Evolutionary conservation across 2,329 filamentous ascomycete species (phyloP).

Genomic region (Hymenoscyphus scutula): DNA sequence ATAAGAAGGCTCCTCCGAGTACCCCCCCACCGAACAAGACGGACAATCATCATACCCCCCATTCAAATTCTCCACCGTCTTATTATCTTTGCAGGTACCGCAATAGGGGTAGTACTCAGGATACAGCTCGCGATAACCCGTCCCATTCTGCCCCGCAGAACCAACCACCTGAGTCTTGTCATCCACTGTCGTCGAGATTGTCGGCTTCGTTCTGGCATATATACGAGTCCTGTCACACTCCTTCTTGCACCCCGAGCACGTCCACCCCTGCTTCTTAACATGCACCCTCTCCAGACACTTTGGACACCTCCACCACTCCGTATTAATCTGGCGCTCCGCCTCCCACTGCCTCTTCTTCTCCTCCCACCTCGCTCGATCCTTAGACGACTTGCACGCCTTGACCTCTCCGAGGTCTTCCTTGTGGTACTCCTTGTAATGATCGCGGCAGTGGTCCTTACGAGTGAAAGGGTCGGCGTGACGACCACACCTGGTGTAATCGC

Average conservation of each 20-base stretch:
- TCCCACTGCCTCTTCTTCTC: constrained; percentile 27
- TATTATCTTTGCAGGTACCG: not conserved
- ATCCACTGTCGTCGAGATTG: not conserved
- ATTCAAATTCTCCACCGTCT: not conserved
- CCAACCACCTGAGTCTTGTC: not conserved
- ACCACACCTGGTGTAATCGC: constrained; percentile 34
- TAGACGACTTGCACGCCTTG: constrained; percentile 21
- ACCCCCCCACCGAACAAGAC: not conserved
- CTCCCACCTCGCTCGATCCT: constrained; percentile 15
- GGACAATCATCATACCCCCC: not conserved
- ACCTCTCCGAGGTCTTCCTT: constrained; percentile 38
- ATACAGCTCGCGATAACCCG: not conserved
- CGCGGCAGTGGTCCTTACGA: constrained; percentile 47
- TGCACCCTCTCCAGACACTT: constrained; percentile 28
- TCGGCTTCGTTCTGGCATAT: constrained; percentile 8
- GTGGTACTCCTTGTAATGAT: constrained; percentile 49
- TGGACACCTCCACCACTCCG: constrained; percentile 31
- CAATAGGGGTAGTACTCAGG: not conserved
- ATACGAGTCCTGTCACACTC: constrained; percentile 26
- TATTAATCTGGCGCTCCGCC: constrained; percentile 22
- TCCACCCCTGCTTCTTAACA: constrained; percentile 23
- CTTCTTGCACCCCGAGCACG: constrained; percentile 26
- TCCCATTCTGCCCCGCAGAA: not conserved
- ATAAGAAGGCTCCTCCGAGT: not conserved
- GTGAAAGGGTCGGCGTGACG: constrained; percentile 41